phyloP scores from a whole-genome alignment of 805 yeast species.

The Nakazawaea ambrosiae region DNA sequence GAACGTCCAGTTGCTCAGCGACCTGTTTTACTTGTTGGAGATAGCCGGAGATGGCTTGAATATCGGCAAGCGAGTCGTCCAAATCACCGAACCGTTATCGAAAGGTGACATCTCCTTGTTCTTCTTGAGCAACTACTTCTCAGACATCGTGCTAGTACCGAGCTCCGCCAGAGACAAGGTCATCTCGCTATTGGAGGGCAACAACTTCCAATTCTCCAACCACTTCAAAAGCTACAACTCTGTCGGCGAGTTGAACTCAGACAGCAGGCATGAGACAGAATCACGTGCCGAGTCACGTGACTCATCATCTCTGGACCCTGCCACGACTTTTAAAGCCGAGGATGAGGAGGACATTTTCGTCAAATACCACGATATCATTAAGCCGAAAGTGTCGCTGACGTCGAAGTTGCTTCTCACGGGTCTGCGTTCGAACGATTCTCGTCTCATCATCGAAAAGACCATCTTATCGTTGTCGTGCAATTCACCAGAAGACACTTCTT shows the following conservation, averaged over 20 bases:
- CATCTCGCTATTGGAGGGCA: conserved; percentile 33
- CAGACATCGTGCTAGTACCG: conserved; percentile 60
- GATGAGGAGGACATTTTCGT: conserved; percentile 20
- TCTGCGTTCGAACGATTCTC: conserved; percentile 44
- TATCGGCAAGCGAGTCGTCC: conserved; percentile 46
- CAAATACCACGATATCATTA: conserved; percentile 25
- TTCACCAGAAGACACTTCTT: conserved; percentile 15
- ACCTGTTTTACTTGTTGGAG: conserved; percentile 44
- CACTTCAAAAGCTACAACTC: conserved; percentile 34
- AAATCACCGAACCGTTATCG: conserved; percentile 53
- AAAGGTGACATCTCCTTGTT: conserved; percentile 50
- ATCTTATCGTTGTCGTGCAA: conserved; percentile 26
- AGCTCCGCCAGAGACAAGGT: conserved; percentile 35
- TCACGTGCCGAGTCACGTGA: conserved; percentile 3
- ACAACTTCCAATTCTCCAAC: conserved; percentile 37
- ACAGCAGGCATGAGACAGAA: not conserved
- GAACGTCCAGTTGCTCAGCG: conserved; percentile 33
- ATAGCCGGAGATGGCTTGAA: conserved; percentile 54
- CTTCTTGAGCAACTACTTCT: conserved; percentile 56
- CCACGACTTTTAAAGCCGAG: not conserved
- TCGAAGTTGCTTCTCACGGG: conserved; percentile 47
- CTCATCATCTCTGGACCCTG: not conserved
- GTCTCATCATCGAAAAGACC: conserved; percentile 33
- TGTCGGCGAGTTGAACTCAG: not conserved
- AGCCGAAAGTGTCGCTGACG: conserved; percentile 35